Evolutionary conservation across 768 basidiomycete genomes (phyloP).

Genomic region (Suillus spraguei): DNA sequence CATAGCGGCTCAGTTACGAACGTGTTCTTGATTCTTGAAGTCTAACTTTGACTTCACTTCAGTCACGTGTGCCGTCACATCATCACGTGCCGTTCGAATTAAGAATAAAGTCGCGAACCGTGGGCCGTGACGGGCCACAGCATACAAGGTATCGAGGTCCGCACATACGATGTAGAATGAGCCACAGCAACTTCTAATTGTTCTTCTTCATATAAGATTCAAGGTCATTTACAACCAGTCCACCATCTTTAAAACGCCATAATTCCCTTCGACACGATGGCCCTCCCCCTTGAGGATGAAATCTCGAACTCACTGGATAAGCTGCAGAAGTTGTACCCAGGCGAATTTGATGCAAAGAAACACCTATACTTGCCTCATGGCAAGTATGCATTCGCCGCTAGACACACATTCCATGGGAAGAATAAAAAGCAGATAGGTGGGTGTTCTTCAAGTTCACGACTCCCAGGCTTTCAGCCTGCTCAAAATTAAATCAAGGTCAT

Average conservation of each 20-base stretch:
- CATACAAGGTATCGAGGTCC: slow-evolving; percentile 10
- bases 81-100: slow-evolving; percentile 4
- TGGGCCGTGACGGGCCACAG: background rate
- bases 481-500: background rate
- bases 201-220: background rate
- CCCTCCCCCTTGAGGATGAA: background rate
- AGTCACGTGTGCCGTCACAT: background rate
- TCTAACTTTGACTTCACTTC: background rate
- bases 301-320: slow-evolving; percentile 3
- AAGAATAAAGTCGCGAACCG: slow-evolving; percentile 6
- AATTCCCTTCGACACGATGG: background rate
- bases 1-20: background rate
- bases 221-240: background rate
- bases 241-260: background rate
- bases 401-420: slow-evolving; percentile 6
- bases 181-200: slow-evolving; percentile 5
- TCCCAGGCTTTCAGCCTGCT: background rate
- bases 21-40: background rate
- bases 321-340: slow-evolving; percentile 12
- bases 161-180: slow-evolving; percentile 3
- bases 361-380: slow-evolving; percentile 16
- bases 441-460: background rate
- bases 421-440: slow-evolving; percentile 3
- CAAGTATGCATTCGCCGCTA: slow-evolving; percentile 15
- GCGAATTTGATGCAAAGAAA: slow-evolving; percentile 10